Percentiles rank a stretch among this genome's conserved stretches.
These are phyloP conservation scores for Acanthamoeba royreba DNA, from an alignment of 208 protist species.

Conservation along the genomic window DNA sequence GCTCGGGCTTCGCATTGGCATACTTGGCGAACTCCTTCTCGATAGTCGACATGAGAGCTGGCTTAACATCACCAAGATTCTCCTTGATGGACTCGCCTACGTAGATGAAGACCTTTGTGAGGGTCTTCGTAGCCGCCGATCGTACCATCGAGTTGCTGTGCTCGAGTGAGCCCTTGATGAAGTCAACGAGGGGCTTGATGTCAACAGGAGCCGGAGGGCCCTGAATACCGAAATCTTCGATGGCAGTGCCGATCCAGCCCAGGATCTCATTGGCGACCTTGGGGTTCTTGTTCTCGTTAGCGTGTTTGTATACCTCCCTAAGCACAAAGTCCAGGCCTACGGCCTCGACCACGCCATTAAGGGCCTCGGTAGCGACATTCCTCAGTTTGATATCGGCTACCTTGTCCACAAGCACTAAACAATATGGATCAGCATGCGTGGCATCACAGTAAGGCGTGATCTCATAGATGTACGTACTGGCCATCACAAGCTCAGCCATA, in stretches of 20 bases:
- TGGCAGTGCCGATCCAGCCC: conserved; percentile 1
- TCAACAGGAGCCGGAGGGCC: background rate
- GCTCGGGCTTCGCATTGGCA: conserved; percentile 27
- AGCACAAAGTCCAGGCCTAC: conserved; percentile 40
- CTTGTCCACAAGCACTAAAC: conserved; percentile 46
- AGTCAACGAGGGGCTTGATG: background rate
- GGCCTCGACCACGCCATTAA: conserved; percentile 14
- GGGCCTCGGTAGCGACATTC: background rate
- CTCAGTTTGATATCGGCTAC: conserved; percentile 60
- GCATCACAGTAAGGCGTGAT: background rate
- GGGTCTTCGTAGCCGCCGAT: background rate
- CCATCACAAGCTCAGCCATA: background rate
- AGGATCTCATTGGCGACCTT: conserved; percentile 28
- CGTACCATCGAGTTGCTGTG: conserved; percentile 26
- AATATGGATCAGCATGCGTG: background rate
- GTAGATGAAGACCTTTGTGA: conserved; percentile 49
- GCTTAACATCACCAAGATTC: conserved; percentile 52
- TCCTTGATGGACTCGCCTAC: background rate
- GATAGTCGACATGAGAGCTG: conserved; percentile 51
- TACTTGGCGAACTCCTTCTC: conserved; percentile 54
- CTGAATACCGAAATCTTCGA: conserved; percentile 37
- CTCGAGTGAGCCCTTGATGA: conserved; percentile 6
- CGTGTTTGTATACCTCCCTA: conserved; percentile 36
- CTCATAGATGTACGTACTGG: background rate
- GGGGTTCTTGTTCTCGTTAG: conserved; percentile 33